Evolutionary conservation across 2,329 filamentous ascomycete genomes (phyloP).

Genomic region (Cladosporium oxysporum): DNA sequence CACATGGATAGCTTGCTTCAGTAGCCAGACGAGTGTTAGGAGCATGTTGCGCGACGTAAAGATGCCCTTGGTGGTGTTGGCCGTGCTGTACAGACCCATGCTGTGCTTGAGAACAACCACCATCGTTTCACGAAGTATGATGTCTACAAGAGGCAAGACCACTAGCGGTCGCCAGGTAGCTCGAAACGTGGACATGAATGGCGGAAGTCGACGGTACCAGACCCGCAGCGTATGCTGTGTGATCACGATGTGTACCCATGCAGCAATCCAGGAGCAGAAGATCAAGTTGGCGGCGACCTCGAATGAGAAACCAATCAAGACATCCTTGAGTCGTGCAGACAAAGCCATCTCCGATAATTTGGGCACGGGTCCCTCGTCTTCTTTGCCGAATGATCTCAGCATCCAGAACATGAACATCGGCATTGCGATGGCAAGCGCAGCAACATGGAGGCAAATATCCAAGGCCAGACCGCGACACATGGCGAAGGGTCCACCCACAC

Average conservation of each 20-base stretch:
- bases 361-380: not conserved
- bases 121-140: not conserved
- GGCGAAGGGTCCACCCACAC: slow-evolving; percentile 17
- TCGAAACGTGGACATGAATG: slow-evolving; percentile 17
- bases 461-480: slow-evolving; percentile 18
- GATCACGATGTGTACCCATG: slow-evolving; percentile 19
- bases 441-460: not conserved
- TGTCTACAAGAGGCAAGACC: not conserved
- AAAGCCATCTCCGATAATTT: not conserved
- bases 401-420: not conserved
- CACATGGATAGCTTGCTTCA: not conserved
- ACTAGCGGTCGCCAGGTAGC: slow-evolving; percentile 1
- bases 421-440: not conserved
- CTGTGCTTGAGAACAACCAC: not conserved
- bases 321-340: not conserved
- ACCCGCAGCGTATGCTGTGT: slow-evolving; percentile 20
- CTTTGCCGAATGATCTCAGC: not conserved
- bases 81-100: not conserved
- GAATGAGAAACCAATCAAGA: not conserved
- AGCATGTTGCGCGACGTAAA: slow-evolving; percentile 1
- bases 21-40: not conserved
- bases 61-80: not conserved
- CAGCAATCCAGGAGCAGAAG: not conserved
- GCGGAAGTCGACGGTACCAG: slow-evolving; percentile 23
- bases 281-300: not conserved